Percentiles rank a stretch among this genome's conserved stretches.
phyloP scores from a whole-genome alignment of 2,329 filamentous ascomycete genomes.

The Sarocladium strictum region DNA sequence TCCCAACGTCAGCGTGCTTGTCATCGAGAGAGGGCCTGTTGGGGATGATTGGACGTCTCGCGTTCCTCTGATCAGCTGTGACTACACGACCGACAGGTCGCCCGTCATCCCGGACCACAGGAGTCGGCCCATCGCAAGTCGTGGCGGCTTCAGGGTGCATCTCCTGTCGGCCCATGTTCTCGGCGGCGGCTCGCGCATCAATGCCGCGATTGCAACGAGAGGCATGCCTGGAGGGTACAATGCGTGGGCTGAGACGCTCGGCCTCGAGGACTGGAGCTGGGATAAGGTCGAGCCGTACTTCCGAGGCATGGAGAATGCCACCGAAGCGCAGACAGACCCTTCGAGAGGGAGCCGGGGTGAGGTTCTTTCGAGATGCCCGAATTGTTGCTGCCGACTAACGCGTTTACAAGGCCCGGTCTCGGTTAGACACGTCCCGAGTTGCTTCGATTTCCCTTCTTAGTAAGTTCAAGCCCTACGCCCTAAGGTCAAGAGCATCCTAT shows the following conservation, averaged over 20 bases:
- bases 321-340: background rate
- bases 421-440: background rate
- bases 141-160: background rate
- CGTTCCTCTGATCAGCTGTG: slow-evolving; percentile 20
- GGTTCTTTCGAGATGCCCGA: background rate
- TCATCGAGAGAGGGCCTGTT: slow-evolving; percentile 29
- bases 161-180: slow-evolving; percentile 11
- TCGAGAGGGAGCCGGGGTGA: background rate
- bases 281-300: slow-evolving; percentile 27
- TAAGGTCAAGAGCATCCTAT: too few species aligned
- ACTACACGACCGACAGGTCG: background rate
- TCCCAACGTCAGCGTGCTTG: slow-evolving; percentile 27
- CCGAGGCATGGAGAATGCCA: slow-evolving; percentile 19
- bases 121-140: slow-evolving; percentile 12
- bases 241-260: slow-evolving; percentile 21
- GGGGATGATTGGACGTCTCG: slow-evolving; percentile 22
- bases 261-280: slow-evolving; percentile 27
- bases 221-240: slow-evolving; percentile 23
- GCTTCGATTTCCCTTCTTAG: background rate
- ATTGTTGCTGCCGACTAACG: background rate
- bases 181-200: slow-evolving; percentile 26
- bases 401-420: background rate
- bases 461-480: background rate
- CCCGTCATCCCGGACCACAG: background rate
- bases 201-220: slow-evolving; percentile 25